Base-by-base conservation (phyloP, 1,139 yeast genomes). In the Yamadazyma buinensis region DNA sequence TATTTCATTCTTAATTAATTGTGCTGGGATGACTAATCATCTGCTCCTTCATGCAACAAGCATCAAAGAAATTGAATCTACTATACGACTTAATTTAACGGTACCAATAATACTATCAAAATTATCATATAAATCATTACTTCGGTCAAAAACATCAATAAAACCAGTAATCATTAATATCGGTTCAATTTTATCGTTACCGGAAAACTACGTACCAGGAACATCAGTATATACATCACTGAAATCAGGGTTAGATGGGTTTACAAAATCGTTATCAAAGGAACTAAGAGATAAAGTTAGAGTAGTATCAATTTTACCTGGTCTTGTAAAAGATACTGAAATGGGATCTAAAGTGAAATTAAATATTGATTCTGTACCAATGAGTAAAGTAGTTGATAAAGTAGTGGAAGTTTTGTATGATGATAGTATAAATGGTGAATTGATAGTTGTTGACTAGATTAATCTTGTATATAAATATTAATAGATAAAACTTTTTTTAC, bases 21-120 rank as follows among this genome's bases (percentile, higher is more conserved):
- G 92, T 57, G 96, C 96, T 0, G 97, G 97, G 0, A 50, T 82
- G 3, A 68, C 95, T 1, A 92, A 84, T 47, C 66, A 73, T 26
- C 59, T 73, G 1, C 58, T 88, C 14, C 58, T 85, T 7, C 49
- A 75, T 11, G 54, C 67, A 20, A 72, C 81, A 3, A 42, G 69
- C 1, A 51, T 58, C 0, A 53, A 59, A 0, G 66, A 66, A 11
- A 75, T 86, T 9, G 51, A 58, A 2, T 43, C 59, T 2, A 65
- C 88, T 7, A 55, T 87, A 26, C 67, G 68, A 27, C 63, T 80
- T 18, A 90, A 92, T 51, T 64, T 90, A 28, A 52, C 73, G 0
- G 80, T 84, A 0, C 81, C 95, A 0, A 81, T 88, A 1, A 48
- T 78, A 3, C 51, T 84, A 24, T 66, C 81, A 21, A 81, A 58